Percentiles rank a stretch among this genome's conserved stretches.
Conservation (phyloP, 1,284 basidiomycete species). For the Phylloporus gajari region DNA sequence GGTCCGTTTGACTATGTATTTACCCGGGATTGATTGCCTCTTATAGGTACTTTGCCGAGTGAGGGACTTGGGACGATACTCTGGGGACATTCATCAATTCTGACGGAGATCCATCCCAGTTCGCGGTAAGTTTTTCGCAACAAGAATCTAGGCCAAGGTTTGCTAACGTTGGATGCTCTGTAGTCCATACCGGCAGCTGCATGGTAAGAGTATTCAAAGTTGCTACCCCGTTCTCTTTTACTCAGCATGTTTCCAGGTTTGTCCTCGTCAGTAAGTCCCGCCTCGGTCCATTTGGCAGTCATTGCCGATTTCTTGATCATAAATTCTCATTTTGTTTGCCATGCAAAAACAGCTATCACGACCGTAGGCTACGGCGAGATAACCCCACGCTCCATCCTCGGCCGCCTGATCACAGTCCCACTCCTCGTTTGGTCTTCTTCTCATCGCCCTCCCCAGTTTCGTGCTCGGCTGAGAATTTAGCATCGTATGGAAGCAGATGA, state of each 20-base stretch:
- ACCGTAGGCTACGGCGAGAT: conserved; percentile 91
- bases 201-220: conserved; percentile 57
- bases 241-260: conserved; percentile 41
- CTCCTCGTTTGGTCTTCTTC: conserved; percentile 85
- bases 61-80: conserved; percentile 85
- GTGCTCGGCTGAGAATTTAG: conserved; percentile 91
- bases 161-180: conserved; percentile 8
- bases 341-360: conserved; percentile 68
- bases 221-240: too few species aligned
- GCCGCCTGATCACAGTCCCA: conserved; percentile 84
- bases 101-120: conserved; percentile 83
- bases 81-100: conserved; percentile 84
- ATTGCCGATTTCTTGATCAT: neutral
- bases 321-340: neutral
- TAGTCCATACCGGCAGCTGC: conserved; percentile 83
- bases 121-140: conserved; percentile 58
- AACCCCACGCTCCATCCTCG: conserved; percentile 83
- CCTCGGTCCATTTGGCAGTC: neutral
- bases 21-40: neutral
- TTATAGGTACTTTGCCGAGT: conserved; percentile 83
- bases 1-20: conserved; percentile 39
- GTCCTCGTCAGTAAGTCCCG: conserved; percentile 64
- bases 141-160: neutral
- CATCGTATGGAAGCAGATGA: conserved; percentile 86
- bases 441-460: conserved; percentile 89